Evolutionary conservation across 176 grass and related monocot genomes (phyloP).

Genomic region (Oryza brachyantha): DNA sequence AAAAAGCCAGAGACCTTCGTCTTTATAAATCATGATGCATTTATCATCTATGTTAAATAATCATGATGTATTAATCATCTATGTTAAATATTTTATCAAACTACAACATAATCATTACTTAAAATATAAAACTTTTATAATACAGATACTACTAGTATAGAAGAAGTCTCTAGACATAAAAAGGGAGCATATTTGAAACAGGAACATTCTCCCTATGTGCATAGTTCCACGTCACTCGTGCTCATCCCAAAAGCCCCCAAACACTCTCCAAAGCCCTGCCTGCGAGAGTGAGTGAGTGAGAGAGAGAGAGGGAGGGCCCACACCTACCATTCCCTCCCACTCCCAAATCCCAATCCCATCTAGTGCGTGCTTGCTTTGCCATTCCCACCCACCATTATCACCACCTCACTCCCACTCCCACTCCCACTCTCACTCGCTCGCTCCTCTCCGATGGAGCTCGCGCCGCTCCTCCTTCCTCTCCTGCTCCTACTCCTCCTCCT

Average conservation of each 20-base stretch:
- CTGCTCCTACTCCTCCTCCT: slow-evolving; percentile 27
- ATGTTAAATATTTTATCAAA: no score
- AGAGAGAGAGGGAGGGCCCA: no score
- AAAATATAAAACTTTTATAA: no score
- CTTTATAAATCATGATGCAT: no score
- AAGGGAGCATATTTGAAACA: no score
- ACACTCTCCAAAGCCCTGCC: slow-evolving; percentile 32
- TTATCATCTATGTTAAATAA: no score
- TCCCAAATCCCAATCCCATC: background rate
- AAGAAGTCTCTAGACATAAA: no score
- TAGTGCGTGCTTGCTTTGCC: background rate
- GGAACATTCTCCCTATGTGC: background rate
- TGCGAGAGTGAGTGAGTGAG: no score
- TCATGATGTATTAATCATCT: no score
- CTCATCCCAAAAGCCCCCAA: slow-evolving; percentile 14
- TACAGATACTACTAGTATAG: no score
- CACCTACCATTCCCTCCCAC: background rate
- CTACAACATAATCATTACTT: no score
- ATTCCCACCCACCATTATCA: slow-evolving; percentile 31
- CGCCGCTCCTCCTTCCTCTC: slow-evolving; percentile 24
- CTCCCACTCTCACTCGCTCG: background rate
- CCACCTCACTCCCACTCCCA: slow-evolving; percentile 2
- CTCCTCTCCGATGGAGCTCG: slow-evolving; percentile 39
- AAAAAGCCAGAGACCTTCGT: no score
- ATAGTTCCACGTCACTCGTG: background rate